Conservation (phyloP, 2,329 filamentous ascomycete genomes). For the Clonostachys byssicola region DNA sequence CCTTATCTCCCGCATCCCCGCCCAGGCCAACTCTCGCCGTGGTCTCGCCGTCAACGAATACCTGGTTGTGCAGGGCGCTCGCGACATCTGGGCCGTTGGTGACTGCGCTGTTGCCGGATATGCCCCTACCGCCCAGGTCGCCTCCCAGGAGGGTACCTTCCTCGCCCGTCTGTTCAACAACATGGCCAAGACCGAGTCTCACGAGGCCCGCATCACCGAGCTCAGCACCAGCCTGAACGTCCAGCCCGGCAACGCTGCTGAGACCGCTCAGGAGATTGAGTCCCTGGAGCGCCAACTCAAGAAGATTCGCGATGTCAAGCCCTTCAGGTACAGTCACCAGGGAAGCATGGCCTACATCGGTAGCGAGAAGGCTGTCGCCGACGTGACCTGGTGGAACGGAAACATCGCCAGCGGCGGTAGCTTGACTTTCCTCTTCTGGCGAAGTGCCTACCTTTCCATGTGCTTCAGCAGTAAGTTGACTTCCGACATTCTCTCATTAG, state of each 20-base stretch:
- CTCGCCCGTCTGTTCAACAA: constrained; percentile 96
- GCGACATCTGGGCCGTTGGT: constrained; percentile 96
- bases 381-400: constrained; percentile 95
- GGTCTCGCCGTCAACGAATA: constrained; percentile 98
- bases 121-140: constrained; percentile 94
- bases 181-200: constrained; percentile 88
- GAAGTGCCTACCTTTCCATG: constrained; percentile 97
- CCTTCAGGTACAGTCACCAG: constrained; percentile 98
- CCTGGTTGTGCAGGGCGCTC: constrained; percentile 92
- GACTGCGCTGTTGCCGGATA: constrained; percentile 98
- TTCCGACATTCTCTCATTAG: background rate
- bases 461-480: constrained; percentile 91
- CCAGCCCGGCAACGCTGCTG: constrained; percentile 55
- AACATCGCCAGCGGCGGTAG: constrained; percentile 92
- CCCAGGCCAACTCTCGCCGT: constrained; percentile 90
- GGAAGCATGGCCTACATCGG: constrained; percentile 97
- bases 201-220: constrained; percentile 71
- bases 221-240: constrained; percentile 62
- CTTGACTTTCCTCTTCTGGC: constrained; percentile 97
- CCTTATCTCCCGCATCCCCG: constrained; percentile 86
- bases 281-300: constrained; percentile 80
- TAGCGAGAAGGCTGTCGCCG: constrained; percentile 94
- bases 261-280: constrained; percentile 72
- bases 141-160: constrained; percentile 92
- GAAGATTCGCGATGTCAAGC: constrained; percentile 89